Percentiles rank a stretch among this genome's conserved stretches.
These are phyloP conservation scores for Komagataella phaffii DNA, from an alignment of 805 yeast genomes.

Conservation along the genomic window DNA sequence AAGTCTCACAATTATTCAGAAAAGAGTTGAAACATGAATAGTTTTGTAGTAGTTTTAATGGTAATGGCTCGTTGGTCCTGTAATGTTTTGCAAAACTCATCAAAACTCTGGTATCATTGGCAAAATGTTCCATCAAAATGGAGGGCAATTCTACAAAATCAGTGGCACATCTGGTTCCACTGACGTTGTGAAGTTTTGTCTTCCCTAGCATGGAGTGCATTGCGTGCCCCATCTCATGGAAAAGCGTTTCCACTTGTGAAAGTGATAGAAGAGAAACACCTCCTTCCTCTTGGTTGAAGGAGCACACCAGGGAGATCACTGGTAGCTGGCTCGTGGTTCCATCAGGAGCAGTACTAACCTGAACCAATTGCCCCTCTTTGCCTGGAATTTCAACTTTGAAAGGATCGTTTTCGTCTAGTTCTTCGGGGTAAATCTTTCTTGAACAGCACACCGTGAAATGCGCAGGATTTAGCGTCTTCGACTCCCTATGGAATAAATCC, in stretches of 20 bases:
- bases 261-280: conserved; percentile 47
- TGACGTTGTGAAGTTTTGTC: conserved; percentile 78
- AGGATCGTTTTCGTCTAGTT: conserved; percentile 24
- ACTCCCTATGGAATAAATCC: conserved; percentile 70
- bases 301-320: conserved; percentile 79
- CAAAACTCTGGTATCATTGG: conserved; percentile 68
- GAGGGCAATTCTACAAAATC: conserved; percentile 97
- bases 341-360: conserved; percentile 22
- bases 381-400: conserved; percentile 13
- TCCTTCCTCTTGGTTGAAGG: conserved; percentile 29
- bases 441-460: conserved; percentile 95
- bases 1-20: conserved; percentile 60
- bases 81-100: conserved; percentile 61
- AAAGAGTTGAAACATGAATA: conserved; percentile 38
- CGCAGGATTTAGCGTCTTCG: conserved; percentile 77
- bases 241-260: conserved; percentile 81
- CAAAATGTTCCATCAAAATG: conserved; percentile 90
- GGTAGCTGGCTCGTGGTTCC: conserved; percentile 66
- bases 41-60: conserved; percentile 31
- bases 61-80: conserved; percentile 48
- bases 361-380: conserved; percentile 8
- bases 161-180: conserved; percentile 91
- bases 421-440: conserved; percentile 55
- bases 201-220: conserved; percentile 95
- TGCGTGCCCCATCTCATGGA: conserved; percentile 99